phyloP scores from a whole-genome alignment of 2,329 filamentous ascomycete genomes.

The Aspergillus pseudonomiae region DNA sequence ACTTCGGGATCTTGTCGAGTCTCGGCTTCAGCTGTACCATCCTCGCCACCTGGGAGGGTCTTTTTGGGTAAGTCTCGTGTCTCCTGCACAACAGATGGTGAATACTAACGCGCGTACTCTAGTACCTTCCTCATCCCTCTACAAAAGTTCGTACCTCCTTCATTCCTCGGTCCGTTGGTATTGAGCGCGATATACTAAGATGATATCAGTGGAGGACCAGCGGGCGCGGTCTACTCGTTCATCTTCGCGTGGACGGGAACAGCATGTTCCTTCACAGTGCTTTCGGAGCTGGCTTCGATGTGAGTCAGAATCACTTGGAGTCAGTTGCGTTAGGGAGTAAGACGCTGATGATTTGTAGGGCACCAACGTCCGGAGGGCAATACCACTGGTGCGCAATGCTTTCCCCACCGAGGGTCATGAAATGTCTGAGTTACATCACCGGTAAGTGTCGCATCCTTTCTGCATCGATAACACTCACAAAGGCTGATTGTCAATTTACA shows the following conservation, averaged over 20 bases:
- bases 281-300: conserved; percentile 40
- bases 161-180: not conserved
- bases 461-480: not conserved
- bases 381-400: conserved; percentile 48
- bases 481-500: not conserved
- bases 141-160: conserved; percentile 20
- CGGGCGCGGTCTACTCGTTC: conserved; percentile 37
- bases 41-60: conserved; percentile 45
- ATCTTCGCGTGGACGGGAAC: conserved; percentile 38
- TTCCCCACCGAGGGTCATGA: conserved; percentile 37
- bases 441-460: conserved; percentile 18
- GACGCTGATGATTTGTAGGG: conserved; percentile 22
- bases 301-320: conserved; percentile 7
- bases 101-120: not conserved
- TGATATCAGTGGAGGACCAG: conserved; percentile 33
- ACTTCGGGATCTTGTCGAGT: conserved; percentile 45
- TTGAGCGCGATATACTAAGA: conserved; percentile 2
- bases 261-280: conserved; percentile 28
- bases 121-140: conserved; percentile 26
- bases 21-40: conserved; percentile 46
- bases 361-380: conserved; percentile 40
- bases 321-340: not conserved
- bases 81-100: conserved; percentile 6
- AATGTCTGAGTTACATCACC: conserved; percentile 44
- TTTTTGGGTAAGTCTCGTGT: conserved; percentile 2